Percentiles rank a stretch among this genome's conserved stretches.
phyloP scores from a whole-genome alignment of 192 early-diverging fungal genomes.

The Lobosporangium transversale region DNA sequence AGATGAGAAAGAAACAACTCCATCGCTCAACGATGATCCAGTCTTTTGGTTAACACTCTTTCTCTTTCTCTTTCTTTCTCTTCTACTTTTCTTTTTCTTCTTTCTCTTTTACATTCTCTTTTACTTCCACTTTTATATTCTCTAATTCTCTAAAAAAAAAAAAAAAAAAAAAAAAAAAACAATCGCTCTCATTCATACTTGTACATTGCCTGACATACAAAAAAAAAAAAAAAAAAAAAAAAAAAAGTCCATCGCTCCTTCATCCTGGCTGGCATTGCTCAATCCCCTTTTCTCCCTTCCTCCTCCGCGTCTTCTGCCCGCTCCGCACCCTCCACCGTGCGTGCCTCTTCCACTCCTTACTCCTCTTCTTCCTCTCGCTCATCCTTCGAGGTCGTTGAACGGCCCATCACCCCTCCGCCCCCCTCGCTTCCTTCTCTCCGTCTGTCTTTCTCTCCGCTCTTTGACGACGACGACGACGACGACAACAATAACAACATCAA shows the following conservation, averaged over 20 bases:
- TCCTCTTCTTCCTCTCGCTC: constrained; percentile 19
- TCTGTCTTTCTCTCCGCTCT: constrained; percentile 39
- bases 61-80: neutral
- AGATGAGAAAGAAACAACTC: neutral
- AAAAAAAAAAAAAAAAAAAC: constrained; percentile 2
- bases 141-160: neutral
- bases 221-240: no score
- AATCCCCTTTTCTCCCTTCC: constrained; percentile 7
- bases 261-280: constrained; percentile 34
- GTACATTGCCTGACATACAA: neutral
- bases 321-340: constrained; percentile 15
- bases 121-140: neutral
- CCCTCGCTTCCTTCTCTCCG: constrained; percentile 24
- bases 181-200: neutral
- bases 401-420: constrained; percentile 13
- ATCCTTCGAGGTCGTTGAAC: constrained; percentile 39
- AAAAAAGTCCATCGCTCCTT: no score
- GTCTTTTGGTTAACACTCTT: neutral
- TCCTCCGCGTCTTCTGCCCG: constrained; percentile 14
- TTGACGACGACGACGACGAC: constrained; percentile 10
- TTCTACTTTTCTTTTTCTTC: neutral
- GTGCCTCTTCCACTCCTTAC: constrained; percentile 5
- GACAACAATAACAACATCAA: neutral
- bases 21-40: no score
- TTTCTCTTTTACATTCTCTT: neutral